phyloP scores from a whole-genome alignment of 129 eudicot species.

The Pseudognaphalium luteoalbum region DNA sequence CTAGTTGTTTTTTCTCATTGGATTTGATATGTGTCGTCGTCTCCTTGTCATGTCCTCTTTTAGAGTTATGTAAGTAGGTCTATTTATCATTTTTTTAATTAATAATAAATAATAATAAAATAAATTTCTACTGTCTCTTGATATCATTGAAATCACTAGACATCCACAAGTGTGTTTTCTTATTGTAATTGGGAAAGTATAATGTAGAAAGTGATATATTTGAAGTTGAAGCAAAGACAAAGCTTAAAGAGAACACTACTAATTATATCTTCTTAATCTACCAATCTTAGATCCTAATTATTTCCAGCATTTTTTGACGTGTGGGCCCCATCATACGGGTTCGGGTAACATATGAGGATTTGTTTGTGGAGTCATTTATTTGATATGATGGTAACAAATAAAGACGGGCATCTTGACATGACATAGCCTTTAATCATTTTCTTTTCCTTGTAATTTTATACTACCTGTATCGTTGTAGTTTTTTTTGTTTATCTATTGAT shows the following conservation, averaged over 20 bases:
- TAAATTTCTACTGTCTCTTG: too few species aligned
- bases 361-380: neutral
- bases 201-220: neutral
- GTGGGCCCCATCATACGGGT: neutral
- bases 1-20: too few species aligned
- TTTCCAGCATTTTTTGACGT: neutral
- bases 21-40: too few species aligned
- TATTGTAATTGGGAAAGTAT: neutral
- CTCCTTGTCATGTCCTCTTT: too few species aligned
- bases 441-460: neutral
- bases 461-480: neutral
- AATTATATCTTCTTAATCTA: constrained; percentile 5
- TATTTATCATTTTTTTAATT: neutral
- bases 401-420: too few species aligned
- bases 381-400: neutral
- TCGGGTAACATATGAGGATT: neutral
- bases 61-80: too few species aligned
- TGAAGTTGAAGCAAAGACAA: constrained; percentile 17
- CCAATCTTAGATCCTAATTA: neutral
- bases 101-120: too few species aligned
- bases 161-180: neutral
- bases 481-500: neutral
- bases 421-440: neutral
- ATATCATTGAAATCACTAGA: too few species aligned
- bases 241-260: constrained; percentile 25